Conservation (phyloP, 2,329 filamentous ascomycete genomes). For the Penicillium sp. region DNA sequence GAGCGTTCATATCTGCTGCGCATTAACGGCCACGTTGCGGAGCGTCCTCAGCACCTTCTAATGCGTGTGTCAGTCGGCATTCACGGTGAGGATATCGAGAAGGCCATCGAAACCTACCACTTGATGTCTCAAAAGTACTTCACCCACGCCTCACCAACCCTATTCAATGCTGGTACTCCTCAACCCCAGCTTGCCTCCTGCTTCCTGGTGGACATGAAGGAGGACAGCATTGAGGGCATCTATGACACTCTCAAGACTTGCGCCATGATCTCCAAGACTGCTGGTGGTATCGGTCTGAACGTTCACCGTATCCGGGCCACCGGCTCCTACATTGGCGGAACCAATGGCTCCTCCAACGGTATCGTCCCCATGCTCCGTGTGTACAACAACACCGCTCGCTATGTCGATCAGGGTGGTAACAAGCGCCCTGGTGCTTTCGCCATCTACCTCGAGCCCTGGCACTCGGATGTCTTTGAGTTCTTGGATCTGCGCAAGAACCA, state of each 20-base stretch:
- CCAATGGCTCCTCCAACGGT: conserved; percentile 96
- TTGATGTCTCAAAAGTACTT: conserved; percentile 99
- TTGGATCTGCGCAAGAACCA: conserved; percentile 98
- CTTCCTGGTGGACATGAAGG: conserved; percentile 99
- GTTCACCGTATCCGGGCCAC: conserved; percentile 95
- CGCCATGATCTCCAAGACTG: conserved; percentile 99
- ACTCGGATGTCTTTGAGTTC: conserved; percentile 95
- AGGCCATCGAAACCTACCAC: conserved; percentile 95
- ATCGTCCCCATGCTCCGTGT: conserved; percentile 97
- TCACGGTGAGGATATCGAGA: conserved; percentile 90
- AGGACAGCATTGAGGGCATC: conserved; percentile 98
- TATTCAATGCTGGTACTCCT: conserved; percentile 96
- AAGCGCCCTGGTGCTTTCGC: conserved; percentile 98
- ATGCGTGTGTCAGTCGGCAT: conserved; percentile 99
- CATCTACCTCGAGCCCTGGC: conserved; percentile 98
- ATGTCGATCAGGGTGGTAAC: conserved; percentile 98
- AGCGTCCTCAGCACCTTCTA: conserved; percentile 98
- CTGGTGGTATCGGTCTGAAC: conserved; percentile 94
- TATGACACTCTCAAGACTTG: conserved; percentile 99
- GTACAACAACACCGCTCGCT: conserved; percentile 98
- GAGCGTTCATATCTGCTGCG: conserved; percentile 96
- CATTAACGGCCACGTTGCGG: conserved; percentile 90
- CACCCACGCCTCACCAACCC: conserved; percentile 93
- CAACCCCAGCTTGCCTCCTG: conserved; percentile 93
- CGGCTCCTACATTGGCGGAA: conserved; percentile 95